Conservation (phyloP, 202 grass and related monocot species). For the Saccharum hybrid region DNA sequence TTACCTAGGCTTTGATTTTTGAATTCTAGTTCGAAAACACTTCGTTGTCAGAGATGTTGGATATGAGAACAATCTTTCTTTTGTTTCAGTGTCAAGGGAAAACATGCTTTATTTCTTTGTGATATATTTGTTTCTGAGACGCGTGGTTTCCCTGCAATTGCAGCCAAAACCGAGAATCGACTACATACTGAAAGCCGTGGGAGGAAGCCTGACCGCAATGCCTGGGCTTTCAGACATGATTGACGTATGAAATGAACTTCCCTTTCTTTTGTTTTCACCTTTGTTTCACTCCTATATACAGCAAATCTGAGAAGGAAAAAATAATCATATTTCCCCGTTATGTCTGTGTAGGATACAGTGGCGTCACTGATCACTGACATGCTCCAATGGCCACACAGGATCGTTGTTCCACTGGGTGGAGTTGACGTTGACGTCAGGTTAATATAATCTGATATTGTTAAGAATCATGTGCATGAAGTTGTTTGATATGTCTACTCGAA, state of each 20-base stretch:
- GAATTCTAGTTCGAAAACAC: background rate
- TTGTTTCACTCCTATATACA: background rate
- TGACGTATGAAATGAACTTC: conserved; percentile 57
- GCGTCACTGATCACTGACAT: conserved; percentile 86
- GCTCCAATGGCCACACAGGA: conserved; percentile 98
- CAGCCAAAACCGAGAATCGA: conserved; percentile 97
- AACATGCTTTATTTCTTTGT: background rate
- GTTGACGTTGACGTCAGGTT: conserved; percentile 85
- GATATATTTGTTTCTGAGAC: background rate
- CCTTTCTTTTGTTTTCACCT: background rate
- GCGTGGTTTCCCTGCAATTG: conserved; percentile 33
- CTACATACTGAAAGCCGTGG: conserved; percentile 90
- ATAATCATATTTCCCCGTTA: background rate
- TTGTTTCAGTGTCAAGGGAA: background rate
- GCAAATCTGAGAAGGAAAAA: background rate
- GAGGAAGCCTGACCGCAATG: conserved; percentile 94
- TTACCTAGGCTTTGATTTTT: background rate
- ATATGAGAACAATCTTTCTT: background rate
- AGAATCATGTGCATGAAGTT: background rate
- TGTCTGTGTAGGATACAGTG: conserved; percentile 74
- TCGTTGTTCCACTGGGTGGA: conserved; percentile 88
- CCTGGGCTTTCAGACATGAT: conserved; percentile 98
- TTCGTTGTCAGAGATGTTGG: background rate
- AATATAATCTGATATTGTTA: background rate
- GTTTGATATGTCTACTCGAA: background rate